phyloP scores from a whole-genome alignment of 192 early-diverging fungal species.

The Glomus cerebriforme region DNA sequence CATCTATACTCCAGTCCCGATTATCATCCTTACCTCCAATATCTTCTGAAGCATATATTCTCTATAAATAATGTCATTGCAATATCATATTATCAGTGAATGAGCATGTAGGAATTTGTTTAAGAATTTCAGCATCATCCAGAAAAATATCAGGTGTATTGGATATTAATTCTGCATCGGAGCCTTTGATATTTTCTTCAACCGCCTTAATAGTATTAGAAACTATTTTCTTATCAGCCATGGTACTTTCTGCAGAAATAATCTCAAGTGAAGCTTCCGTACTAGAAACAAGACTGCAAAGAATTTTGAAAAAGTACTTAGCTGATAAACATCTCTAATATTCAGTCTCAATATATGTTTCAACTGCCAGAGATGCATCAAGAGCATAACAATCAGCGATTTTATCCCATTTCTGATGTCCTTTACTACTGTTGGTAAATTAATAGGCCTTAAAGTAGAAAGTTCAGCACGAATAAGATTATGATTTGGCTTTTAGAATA shows the following conservation, averaged over 20 bases:
- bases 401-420: slow-evolving; percentile 18
- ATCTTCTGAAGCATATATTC: slow-evolving; percentile 26
- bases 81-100: slow-evolving; percentile 26
- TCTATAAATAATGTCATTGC: slow-evolving; percentile 26
- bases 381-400: slow-evolving; percentile 22
- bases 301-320: slow-evolving; percentile 28
- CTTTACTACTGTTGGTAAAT: slow-evolving; percentile 22
- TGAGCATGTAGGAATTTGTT: slow-evolving; percentile 13
- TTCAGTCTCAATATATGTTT: slow-evolving; percentile 31
- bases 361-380: slow-evolving; percentile 6
- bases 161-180: slow-evolving; percentile 21
- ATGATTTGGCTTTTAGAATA: slow-evolving; percentile 22
- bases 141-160: slow-evolving; percentile 20
- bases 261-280: slow-evolving; percentile 14
- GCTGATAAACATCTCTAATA: slow-evolving; percentile 23
- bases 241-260: slow-evolving; percentile 10
- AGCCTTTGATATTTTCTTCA: slow-evolving; percentile 20
- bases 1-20: slow-evolving; percentile 22
- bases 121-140: slow-evolving; percentile 27
- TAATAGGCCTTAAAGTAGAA: slow-evolving; percentile 15
- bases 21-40: slow-evolving; percentile 25
- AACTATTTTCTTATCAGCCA: not conserved
- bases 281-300: slow-evolving; percentile 27
- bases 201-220: slow-evolving; percentile 27
- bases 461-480: slow-evolving; percentile 25